Evolutionary conservation across 2,329 filamentous ascomycete species (phyloP).

Genomic region (Mycosphaerella sp.): DNA sequence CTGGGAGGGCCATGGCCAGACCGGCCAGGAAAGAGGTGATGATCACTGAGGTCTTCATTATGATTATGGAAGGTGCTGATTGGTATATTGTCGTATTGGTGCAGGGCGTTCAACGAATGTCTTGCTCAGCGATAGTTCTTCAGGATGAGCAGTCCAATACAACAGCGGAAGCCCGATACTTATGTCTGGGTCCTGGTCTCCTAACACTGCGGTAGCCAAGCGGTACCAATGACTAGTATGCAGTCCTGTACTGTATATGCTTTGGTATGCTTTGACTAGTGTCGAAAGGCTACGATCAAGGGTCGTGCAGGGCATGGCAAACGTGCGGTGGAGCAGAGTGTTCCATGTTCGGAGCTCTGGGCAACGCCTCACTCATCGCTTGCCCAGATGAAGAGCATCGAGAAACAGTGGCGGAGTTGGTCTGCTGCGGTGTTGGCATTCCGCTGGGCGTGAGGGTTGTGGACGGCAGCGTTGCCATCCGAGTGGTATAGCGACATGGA

Average conservation of each 20-base stretch:
- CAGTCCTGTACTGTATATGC: too few species aligned
- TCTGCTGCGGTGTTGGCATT: constrained; percentile 16
- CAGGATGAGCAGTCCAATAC: neutral
- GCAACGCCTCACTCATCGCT: neutral
- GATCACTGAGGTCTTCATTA: constrained; percentile 22
- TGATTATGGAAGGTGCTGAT: constrained; percentile 13
- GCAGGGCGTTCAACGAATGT: constrained; percentile 7
- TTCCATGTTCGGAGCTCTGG: constrained; percentile 14
- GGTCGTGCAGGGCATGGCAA: constrained; percentile 17
- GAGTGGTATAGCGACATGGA: too few species aligned
- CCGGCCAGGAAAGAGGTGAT: constrained; percentile 17
- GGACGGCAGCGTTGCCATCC: neutral
- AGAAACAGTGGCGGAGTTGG: neutral
- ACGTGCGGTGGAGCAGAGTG: constrained; percentile 2
- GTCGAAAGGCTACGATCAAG: constrained; percentile 3
- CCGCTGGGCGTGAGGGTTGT: constrained; percentile 3
- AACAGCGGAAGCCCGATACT: constrained; percentile 9
- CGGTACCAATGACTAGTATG: neutral
- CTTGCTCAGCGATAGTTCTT: constrained; percentile 3
- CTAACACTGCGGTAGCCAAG: neutral
- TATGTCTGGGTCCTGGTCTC: constrained; percentile 8
- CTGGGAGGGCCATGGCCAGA: constrained; percentile 18
- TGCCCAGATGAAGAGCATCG: constrained; percentile 2
- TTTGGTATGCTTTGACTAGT: too few species aligned
- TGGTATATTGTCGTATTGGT: neutral